phyloP scores from a whole-genome alignment of 2,329 filamentous ascomycete species.

The Colletotrichum euphorbiae region DNA sequence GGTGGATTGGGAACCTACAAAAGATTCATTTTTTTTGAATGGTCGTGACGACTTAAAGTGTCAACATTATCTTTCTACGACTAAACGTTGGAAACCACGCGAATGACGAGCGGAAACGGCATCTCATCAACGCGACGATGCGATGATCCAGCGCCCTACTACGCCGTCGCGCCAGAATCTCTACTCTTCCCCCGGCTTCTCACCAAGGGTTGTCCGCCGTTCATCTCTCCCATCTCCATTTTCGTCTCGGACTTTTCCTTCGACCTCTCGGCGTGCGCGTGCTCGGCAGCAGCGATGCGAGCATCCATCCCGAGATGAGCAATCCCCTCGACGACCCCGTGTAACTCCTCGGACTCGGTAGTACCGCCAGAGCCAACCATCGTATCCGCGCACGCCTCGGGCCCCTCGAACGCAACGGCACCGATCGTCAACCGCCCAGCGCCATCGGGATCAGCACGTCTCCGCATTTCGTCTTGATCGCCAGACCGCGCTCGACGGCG shows the following conservation, averaged over 20 bases:
- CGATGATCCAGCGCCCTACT: background rate
- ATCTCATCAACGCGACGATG: background rate
- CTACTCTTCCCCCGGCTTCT: background rate
- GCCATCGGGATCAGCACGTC: conserved; percentile 20
- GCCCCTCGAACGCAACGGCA: conserved; percentile 11
- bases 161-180: background rate
- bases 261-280: background rate
- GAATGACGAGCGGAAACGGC: too few relatives aligned
- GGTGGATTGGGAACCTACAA: too few relatives aligned
- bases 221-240: background rate
- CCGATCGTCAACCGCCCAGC: conserved; percentile 4
- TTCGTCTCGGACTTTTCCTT: background rate
- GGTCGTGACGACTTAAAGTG: background rate
- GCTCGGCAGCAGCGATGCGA: conserved; percentile 13
- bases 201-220: background rate
- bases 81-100: background rate
- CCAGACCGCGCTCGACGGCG: background rate
- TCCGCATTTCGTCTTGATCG: background rate
- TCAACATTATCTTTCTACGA: background rate
- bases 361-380: background rate
- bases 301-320: conserved; percentile 19
- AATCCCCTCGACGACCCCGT: background rate
- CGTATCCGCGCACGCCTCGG: conserved; percentile 1
- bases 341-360: background rate
- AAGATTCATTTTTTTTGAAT: background rate